Evolutionary conservation across 257 asterid genomes (phyloP), one percentile per base, ranked within the genome.

Genomic region (Scutellaria minor): DNA sequence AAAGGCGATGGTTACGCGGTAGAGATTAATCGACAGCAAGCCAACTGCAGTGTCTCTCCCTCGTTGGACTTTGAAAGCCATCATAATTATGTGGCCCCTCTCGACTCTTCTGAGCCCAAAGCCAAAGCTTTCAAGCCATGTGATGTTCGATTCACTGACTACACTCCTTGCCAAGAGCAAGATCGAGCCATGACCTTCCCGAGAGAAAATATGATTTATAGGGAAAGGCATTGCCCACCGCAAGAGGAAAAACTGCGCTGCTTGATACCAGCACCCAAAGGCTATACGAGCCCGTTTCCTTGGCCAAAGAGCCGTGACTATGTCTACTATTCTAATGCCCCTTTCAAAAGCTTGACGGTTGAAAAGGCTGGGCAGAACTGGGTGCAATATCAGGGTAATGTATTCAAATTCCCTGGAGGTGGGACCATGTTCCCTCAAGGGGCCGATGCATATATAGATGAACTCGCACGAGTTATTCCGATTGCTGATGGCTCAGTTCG

Each of bases 241-340:
- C 77, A 81, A 65, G 90, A 84, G 54, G 96, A 93, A 58, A 93
- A 93, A 70, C 61, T 93, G 75, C 85, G 31, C 20, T 93, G 98
- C 79, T 83, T 93, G 83, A 85, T 93, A 57, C 97, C 96, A 1
- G 95, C 98, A 39, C 98, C 97, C 20, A 75, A 81, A 50, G 97
- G 97, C 71, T 93, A 89, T 55, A 86, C 90, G 14, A 83, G 70
- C 56, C 98, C 97, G 3, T 90, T 93, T 82, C 88, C 98, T 48
- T 93, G 98, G 98, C 98, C 98, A 6, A 93, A 93, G 85, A 85
- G 98, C 13, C 91, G 98, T 37, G 98, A 92, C 78, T 92, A 87
- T 78, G 98, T 84, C 58, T 81, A 90, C 86, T 93, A 86, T 73
- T 80, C 96, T 59, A 93, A 93, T 74, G 97, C 78, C 24, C 98